These are phyloP conservation scores for Lipomyces yamanashiensis DNA, from an alignment of 805 yeast species.

Conservation along the genomic window DNA sequence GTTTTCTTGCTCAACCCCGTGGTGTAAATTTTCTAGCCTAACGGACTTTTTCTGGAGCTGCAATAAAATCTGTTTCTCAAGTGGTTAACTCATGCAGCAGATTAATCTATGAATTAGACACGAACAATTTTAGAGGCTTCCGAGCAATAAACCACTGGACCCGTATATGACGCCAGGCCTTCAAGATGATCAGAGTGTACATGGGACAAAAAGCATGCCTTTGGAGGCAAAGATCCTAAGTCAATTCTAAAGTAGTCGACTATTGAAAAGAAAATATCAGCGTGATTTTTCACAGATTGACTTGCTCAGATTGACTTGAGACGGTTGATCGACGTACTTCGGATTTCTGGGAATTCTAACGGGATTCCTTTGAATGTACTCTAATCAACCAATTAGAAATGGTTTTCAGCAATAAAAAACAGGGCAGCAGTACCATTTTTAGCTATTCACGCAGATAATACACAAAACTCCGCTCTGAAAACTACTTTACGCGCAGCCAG, in stretches of 20 bases:
- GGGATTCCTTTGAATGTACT: conserved; percentile 51
- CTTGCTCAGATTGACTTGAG: background rate
- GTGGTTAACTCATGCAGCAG: background rate
- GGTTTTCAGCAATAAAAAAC: background rate
- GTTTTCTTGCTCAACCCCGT: conserved; percentile 37
- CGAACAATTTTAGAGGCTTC: conserved; percentile 45
- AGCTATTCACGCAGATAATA: too few species aligned
- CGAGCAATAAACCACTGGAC: conserved; percentile 55
- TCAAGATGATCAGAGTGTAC: conserved; percentile 59
- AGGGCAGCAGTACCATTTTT: background rate
- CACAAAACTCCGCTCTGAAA: background rate
- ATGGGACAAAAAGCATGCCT: conserved; percentile 53
- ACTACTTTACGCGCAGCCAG: background rate
- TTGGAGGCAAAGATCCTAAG: conserved; percentile 36
- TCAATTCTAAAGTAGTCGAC: conserved; percentile 44
- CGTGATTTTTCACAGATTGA: too few species aligned
- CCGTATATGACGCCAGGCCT: conserved; percentile 53
- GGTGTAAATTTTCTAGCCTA: conserved; percentile 15
- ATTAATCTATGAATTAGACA: background rate
- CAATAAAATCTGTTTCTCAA: conserved; percentile 14
- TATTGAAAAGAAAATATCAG: background rate
- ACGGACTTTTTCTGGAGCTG: conserved; percentile 9
- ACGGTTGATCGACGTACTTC: conserved; percentile 44
- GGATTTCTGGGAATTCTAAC: conserved; percentile 55
- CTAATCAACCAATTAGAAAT: background rate